These are phyloP conservation scores for Platismatia glauca DNA, from an alignment of 495 filamentous ascomycete species.

Conservation along the genomic window DNA sequence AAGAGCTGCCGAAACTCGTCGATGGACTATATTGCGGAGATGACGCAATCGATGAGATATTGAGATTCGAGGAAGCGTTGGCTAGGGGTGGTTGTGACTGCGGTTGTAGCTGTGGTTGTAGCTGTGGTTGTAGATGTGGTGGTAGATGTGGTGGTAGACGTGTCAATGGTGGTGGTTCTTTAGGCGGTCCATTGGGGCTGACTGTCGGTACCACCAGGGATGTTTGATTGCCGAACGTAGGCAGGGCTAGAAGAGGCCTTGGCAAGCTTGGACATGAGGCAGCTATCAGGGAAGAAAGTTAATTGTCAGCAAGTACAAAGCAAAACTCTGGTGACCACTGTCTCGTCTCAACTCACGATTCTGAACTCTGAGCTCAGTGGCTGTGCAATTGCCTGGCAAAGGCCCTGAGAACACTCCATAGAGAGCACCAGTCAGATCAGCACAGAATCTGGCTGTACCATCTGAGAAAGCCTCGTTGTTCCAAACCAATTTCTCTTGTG, in stretches of 20 bases:
- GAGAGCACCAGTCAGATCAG: slow-evolving; percentile 3
- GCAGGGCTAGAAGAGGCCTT: neutral
- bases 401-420: slow-evolving; percentile 12
- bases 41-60: neutral
- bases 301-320: neutral
- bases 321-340: too few species aligned
- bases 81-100: neutral
- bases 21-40: neutral
- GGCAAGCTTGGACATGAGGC: neutral
- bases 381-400: slow-evolving; percentile 7
- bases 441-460: slow-evolving; percentile 11
- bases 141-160: neutral
- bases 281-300: neutral
- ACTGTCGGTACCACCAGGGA: neutral
- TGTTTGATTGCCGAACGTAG: neutral
- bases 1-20: too few species aligned
- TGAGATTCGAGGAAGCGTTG: neutral
- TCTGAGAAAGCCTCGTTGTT: slow-evolving; percentile 12
- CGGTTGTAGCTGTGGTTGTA: neutral
- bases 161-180: neutral
- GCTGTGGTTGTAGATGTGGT: neutral
- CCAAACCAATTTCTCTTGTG: slow-evolving; percentile 10
- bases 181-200: neutral
- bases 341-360: neutral
- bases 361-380: slow-evolving; percentile 5